Evolutionary conservation across 2,329 filamentous ascomycete genomes (phyloP).

Genomic region (Ramularia collo-cygni): DNA sequence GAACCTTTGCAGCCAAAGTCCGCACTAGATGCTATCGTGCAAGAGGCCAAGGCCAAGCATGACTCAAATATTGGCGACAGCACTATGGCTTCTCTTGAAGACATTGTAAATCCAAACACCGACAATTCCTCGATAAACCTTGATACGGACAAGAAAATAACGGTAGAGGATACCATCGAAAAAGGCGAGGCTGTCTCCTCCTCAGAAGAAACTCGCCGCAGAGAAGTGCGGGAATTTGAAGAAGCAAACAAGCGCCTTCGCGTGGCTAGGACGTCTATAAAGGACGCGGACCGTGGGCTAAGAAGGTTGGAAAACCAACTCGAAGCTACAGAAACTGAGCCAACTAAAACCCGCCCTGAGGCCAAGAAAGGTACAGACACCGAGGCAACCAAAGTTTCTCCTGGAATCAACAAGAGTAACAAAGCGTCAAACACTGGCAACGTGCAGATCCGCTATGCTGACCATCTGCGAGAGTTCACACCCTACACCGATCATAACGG

Average conservation of each 20-base stretch:
- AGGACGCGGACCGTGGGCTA: slow-evolving; percentile 38
- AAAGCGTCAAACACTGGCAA: background rate
- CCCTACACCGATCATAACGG: slow-evolving; percentile 12
- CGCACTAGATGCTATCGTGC: slow-evolving; percentile 36
- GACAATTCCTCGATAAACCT: slow-evolving; percentile 20
- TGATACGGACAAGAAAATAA: slow-evolving; percentile 10
- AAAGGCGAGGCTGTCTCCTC: slow-evolving; percentile 3
- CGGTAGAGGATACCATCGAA: slow-evolving; percentile 4
- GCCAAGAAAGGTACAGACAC: background rate
- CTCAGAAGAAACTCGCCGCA: slow-evolving; percentile 35
- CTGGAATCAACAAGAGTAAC: background rate
- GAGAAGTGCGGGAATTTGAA: slow-evolving; percentile 37
- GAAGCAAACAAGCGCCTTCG: slow-evolving; percentile 37
- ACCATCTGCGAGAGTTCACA: slow-evolving; percentile 4
- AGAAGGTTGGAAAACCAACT: slow-evolving; percentile 36
- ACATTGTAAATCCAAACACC: slow-evolving; percentile 32
- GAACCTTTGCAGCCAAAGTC: slow-evolving; percentile 23
- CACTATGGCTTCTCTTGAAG: slow-evolving; percentile 43
- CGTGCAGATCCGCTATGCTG: background rate
- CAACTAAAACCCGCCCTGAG: background rate
- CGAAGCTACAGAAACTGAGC: slow-evolving; percentile 20
- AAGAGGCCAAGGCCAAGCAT: slow-evolving; percentile 28
- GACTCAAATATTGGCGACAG: slow-evolving; percentile 37
- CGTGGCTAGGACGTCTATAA: slow-evolving; percentile 36
- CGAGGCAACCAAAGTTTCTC: too few species aligned